A percentile compares a stretch with the other conserved stretches of the same genome.
phyloP scores from a whole-genome alignment of 805 yeast species.

The Metschnikowia noctiluminum region DNA sequence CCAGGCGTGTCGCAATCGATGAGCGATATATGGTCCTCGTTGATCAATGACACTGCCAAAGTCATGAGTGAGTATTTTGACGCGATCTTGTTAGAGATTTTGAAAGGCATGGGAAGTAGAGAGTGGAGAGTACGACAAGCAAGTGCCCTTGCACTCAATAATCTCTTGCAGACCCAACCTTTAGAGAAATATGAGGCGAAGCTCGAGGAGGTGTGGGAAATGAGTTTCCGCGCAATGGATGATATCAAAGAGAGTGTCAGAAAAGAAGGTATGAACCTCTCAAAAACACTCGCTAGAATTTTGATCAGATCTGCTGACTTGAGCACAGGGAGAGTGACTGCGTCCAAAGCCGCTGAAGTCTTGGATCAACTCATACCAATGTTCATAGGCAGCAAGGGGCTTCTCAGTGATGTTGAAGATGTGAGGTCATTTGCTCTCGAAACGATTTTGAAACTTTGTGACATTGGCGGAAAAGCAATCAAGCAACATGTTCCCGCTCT shows the following conservation, averaged over 20 bases:
- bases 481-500: constrained; percentile 67
- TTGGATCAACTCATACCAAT: constrained; percentile 69
- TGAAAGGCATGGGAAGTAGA: constrained; percentile 66
- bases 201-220: constrained; percentile 74
- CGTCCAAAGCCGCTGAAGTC: constrained; percentile 43
- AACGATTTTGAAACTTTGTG: constrained; percentile 68
- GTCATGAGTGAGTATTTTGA: constrained; percentile 54
- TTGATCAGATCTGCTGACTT: constrained; percentile 56
- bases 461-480: constrained; percentile 56
- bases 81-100: constrained; percentile 59
- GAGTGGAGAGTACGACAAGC: constrained; percentile 97
- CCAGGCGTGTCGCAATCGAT: constrained; percentile 71
- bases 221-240: constrained; percentile 87
- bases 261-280: constrained; percentile 67
- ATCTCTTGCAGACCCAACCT: constrained; percentile 62
- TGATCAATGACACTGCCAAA: constrained; percentile 57
- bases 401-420: constrained; percentile 83
- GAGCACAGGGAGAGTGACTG: constrained; percentile 33
- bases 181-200: constrained; percentile 47
- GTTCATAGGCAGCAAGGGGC: constrained; percentile 72
- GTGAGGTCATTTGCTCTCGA: constrained; percentile 71
- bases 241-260: constrained; percentile 94
- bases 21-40: constrained; percentile 82
- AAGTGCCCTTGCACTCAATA: constrained; percentile 65
- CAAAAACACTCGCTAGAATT: constrained; percentile 61